Percentiles rank a stretch among this genome's conserved stretches.
phyloP scores from a whole-genome alignment of 176 grass and related monocot genomes.

The Themeda triandra region DNA sequence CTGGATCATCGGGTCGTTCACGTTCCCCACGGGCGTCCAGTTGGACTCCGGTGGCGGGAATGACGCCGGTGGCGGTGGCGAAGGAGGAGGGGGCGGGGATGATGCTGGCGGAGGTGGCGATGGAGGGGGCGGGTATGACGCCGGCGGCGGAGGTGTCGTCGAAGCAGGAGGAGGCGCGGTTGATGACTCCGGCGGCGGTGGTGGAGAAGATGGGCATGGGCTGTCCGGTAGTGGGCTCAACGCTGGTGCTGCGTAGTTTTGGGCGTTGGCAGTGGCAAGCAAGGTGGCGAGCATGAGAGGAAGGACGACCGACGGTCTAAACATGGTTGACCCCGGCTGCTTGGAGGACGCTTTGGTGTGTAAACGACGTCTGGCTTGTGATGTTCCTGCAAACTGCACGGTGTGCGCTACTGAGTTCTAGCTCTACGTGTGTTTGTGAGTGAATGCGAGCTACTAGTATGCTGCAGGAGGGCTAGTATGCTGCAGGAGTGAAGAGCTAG shows the following conservation, averaged over 20 bases:
- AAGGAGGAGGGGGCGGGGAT: background rate
- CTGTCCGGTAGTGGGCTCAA: background rate
- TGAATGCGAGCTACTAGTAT: too few relatives aligned
- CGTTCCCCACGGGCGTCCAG: constrained; percentile 31
- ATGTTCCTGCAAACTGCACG: too few relatives aligned
- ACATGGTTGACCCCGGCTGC: background rate
- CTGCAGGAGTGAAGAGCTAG: too few relatives aligned
- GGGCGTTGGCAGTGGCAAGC: background rate
- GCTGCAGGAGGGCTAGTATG: too few relatives aligned
- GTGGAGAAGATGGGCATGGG: background rate
- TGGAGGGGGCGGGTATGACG: background rate
- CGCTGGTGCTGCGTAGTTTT: background rate
- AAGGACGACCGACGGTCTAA: background rate
- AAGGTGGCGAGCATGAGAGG: background rate
- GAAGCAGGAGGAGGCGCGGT: background rate
- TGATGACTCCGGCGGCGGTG: background rate
- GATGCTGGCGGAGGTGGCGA: background rate
- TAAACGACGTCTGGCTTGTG: too few relatives aligned
- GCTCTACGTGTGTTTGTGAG: too few relatives aligned
- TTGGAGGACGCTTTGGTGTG: too few relatives aligned
- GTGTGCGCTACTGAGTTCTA: too few relatives aligned
- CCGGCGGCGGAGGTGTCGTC: background rate
- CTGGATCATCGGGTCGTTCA: constrained; percentile 1
- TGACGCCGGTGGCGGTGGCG: background rate
- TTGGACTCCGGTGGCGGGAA: background rate